Evolutionary conservation across 768 basidiomycete genomes (phyloP).

Genomic region (Boletus eberwhitei): DNA sequence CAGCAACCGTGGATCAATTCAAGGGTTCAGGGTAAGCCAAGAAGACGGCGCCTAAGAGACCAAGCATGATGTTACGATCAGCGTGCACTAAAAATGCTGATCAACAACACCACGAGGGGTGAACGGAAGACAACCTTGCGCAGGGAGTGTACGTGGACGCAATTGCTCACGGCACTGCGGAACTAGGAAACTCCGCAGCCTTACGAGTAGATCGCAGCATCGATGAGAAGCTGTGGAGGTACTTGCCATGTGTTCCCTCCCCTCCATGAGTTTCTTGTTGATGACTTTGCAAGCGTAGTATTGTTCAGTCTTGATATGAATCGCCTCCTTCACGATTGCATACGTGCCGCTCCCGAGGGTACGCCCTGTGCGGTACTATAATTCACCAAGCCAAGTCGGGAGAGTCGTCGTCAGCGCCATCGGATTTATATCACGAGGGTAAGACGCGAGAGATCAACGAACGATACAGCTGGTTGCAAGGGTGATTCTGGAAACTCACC

Average conservation of each 20-base stretch:
- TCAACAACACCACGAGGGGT: not conserved
- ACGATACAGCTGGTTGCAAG: not conserved
- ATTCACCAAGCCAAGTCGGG: not conserved
- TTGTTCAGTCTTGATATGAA: slow-evolving; percentile 87
- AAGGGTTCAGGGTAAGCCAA: slow-evolving; percentile 15
- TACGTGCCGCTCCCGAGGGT: slow-evolving; percentile 91
- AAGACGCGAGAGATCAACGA: slow-evolving; percentile 1
- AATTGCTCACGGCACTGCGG: slow-evolving; percentile 4
- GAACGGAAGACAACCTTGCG: not conserved
- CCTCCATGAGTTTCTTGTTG: slow-evolving; percentile 99
- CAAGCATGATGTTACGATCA: slow-evolving; percentile 13
- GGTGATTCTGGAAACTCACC: slow-evolving; percentile 26
- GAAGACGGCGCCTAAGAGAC: not conserved
- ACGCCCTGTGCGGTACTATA: slow-evolving; percentile 82
- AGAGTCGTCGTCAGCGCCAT: slow-evolving; percentile 7
- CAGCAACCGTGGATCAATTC: slow-evolving; percentile 2
- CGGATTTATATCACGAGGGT: not conserved
- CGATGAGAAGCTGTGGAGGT: slow-evolving; percentile 1
- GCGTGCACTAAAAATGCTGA: slow-evolving; percentile 7
- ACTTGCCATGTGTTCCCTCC: slow-evolving; percentile 93
- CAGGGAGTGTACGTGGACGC: slow-evolving; percentile 1
- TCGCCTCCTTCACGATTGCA: slow-evolving; percentile 93
- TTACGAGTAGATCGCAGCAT: slow-evolving; percentile 4
- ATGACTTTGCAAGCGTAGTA: slow-evolving; percentile 99
- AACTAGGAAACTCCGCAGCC: not conserved